Percentiles rank a stretch among this genome's conserved stretches.
These are phyloP conservation scores for Fusarium nelsonii DNA, from an alignment of 2,329 filamentous ascomycete species.

Conservation along the genomic window DNA sequence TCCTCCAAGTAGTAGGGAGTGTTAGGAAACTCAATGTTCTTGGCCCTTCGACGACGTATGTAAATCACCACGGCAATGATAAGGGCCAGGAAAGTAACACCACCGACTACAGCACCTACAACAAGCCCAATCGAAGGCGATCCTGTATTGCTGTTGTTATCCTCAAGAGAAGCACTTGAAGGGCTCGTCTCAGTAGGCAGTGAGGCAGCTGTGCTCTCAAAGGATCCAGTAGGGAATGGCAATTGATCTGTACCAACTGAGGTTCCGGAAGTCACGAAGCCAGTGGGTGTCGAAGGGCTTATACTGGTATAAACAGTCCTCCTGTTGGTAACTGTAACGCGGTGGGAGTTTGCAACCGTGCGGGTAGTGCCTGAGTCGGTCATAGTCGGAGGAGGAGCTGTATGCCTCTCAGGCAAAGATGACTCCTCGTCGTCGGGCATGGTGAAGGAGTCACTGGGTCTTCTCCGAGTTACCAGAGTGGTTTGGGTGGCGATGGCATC, in stretches of 20 bases:
- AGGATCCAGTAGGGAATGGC: constrained; percentile 19
- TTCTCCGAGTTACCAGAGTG: constrained; percentile 6
- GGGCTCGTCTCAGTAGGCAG: constrained; percentile 29
- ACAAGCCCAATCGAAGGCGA: constrained; percentile 50
- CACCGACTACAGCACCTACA: constrained; percentile 52
- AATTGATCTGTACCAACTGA: constrained; percentile 4
- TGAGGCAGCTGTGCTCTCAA: constrained; percentile 9
- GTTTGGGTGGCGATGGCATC: neutral
- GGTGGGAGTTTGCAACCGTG: constrained; percentile 52
- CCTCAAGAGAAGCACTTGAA: neutral
- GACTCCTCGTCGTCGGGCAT: constrained; percentile 9
- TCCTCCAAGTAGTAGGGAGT: constrained; percentile 44
- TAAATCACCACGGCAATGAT: constrained; percentile 41
- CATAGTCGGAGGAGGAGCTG: constrained; percentile 39
- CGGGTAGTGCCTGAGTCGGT: constrained; percentile 55
- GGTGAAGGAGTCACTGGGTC: neutral
- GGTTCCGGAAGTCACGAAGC: constrained; percentile 20
- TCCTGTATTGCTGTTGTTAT: constrained; percentile 1
- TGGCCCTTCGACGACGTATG: constrained; percentile 37
- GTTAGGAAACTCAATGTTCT: constrained; percentile 6
- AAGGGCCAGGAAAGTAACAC: constrained; percentile 46
- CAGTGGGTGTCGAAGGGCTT: constrained; percentile 33
- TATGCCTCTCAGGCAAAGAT: constrained; percentile 4
- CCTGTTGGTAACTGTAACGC: constrained; percentile 53
- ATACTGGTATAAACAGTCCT: constrained; percentile 51